Base-by-base conservation (phyloP, 1,284 basidiomycete genomes). In the Tilletia indica region DNA sequence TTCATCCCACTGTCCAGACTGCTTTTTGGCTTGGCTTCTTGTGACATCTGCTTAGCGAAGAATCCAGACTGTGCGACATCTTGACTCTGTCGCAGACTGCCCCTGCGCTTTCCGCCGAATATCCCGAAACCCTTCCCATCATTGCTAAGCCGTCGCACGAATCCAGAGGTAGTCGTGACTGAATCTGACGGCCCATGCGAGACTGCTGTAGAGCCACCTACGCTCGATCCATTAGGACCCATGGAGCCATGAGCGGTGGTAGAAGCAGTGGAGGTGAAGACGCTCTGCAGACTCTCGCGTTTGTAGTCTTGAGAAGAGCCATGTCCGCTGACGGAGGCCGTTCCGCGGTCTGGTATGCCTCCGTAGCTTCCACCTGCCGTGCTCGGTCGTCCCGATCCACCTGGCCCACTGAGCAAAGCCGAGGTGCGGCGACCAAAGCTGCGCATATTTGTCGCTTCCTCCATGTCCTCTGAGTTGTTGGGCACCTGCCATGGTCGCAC, bases 71-170 rank as follows among this genome's bases (percentile, higher is more conserved):
- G 61, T 42, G 61, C 58, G 34, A 68, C 25, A 45, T 80, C 79
- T 12, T 76, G 73, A 21, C 73, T 77, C 48, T 74, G 72, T 54
- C 79, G 75, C 56, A 78, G 73, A 73, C 79, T 80, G 69, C 76
- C 76, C 58, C 78, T 73, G 2, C 79, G 75, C 67, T 77, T 79
- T 36, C 58, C 68, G 19, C 74, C 72, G 47, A 79, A 76, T 34
- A 79, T 72, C 34, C 76, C 77, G 19, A 74, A 64, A 16, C 61
- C 61, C 61, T 71, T 72, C 12, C 76, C 72, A 12, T 77, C 75
- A 14, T 73, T 72, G 63, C 76, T 78, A 31, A 72, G 73, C 2
- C 76, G 73, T 3, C 72, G 72, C 21, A 69, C 73, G 8, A 72
- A 25, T 47, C 70, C 72, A 25, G 56, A 68, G 16, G 69, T n/a